Conservation (phyloP, 2,329 filamentous ascomycete genomes). For the Venturia nashicola region DNA sequence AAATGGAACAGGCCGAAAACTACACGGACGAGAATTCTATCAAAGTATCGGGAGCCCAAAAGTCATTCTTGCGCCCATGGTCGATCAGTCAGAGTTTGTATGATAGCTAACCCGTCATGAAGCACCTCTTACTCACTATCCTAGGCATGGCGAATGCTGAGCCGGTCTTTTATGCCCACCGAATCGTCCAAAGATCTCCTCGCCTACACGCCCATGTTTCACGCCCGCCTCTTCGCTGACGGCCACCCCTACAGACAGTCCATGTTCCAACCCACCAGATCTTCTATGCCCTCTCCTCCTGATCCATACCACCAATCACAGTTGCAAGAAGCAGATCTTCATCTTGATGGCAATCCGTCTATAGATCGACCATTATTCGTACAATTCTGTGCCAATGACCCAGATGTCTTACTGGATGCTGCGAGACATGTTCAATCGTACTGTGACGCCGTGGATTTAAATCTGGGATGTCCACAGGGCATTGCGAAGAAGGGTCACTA, state of each 20-base stretch:
- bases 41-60: constrained; percentile 89
- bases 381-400: constrained; percentile 89
- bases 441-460: constrained; percentile 92
- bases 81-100: constrained; percentile 96
- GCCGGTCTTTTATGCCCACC: constrained; percentile 75
- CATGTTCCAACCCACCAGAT: constrained; percentile 61
- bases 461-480: constrained; percentile 90
- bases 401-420: constrained; percentile 65
- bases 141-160: constrained; percentile 91
- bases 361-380: constrained; percentile 86
- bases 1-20: constrained; percentile 35
- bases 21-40: constrained; percentile 83
- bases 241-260: constrained; percentile 61
- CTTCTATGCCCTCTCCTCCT: constrained; percentile 21
- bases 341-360: constrained; percentile 75
- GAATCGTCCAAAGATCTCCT: constrained; percentile 49
- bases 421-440: constrained; percentile 69
- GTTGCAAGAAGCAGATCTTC: constrained; percentile 24
- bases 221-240: constrained; percentile 78
- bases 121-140: not conserved
- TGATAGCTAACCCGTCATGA: not conserved
- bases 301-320: constrained; percentile 23
- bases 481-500: constrained; percentile 88
- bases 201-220: constrained; percentile 92
- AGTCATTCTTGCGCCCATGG: constrained; percentile 89